Evolutionary conservation across 441 rosid genomes (phyloP).

Genomic region (Aleurites moluccanus): DNA sequence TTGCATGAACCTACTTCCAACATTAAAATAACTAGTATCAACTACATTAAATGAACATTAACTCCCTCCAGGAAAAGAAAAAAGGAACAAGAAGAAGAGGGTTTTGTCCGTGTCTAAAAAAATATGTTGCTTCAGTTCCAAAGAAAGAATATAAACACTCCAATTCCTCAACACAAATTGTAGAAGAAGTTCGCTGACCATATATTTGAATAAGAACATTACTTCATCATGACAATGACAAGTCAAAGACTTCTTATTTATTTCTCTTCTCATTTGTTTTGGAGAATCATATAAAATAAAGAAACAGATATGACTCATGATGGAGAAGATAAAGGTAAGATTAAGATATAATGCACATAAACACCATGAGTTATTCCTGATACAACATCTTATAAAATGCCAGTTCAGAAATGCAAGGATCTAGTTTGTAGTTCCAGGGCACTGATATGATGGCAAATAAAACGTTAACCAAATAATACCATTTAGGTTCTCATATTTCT

Average conservation of each 20-base stretch:
- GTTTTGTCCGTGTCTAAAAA: neutral
- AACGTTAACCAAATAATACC: neutral
- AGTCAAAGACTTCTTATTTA: neutral
- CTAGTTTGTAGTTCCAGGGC: neutral
- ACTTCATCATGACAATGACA: neutral
- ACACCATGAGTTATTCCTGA: neutral
- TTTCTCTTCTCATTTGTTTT: too few species aligned
- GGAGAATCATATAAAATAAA: neutral
- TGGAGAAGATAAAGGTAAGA: neutral
- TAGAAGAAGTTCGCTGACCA: neutral
- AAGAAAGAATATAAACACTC: neutral
- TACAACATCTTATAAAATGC: neutral
- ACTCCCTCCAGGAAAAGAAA: neutral
- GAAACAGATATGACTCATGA: neutral
- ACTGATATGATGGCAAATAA: neutral
- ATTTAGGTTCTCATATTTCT: neutral
- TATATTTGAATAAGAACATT: neutral
- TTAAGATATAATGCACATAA: neutral
- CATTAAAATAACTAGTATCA: neutral
- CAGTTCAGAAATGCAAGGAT: neutral
- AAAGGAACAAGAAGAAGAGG: neutral
- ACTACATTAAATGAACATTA: neutral
- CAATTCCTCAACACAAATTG: neutral
- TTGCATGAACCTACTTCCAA: neutral
- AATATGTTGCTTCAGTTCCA: neutral